These are phyloP conservation scores for Cetraspora pellucida DNA, from an alignment of 192 early-diverging fungal genomes.

Conservation along the genomic window DNA sequence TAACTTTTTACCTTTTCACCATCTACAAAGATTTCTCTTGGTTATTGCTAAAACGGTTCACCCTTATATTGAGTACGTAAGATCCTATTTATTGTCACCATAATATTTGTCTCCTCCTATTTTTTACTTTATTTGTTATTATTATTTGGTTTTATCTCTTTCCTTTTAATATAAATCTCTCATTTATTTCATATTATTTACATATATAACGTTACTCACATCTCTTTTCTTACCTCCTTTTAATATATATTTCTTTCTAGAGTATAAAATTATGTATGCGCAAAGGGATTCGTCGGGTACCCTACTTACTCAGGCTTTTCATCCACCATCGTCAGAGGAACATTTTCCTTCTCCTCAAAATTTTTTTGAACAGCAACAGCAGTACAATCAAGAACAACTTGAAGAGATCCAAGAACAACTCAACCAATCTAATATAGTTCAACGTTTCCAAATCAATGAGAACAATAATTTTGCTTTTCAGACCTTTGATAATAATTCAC, in stretches of 20 bases:
- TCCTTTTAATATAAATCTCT: too few species aligned
- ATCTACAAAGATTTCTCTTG: too few species aligned
- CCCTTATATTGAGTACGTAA: too few species aligned
- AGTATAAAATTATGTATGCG: slow-evolving; percentile 19
- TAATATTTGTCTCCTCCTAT: too few species aligned
- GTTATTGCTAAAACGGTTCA: too few species aligned
- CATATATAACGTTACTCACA: neutral
- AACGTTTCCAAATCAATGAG: slow-evolving; percentile 7
- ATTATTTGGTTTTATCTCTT: too few species aligned
- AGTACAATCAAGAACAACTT: slow-evolving; percentile 25
- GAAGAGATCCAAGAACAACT: slow-evolving; percentile 23
- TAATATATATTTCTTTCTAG: neutral
- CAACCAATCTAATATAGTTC: slow-evolving; percentile 2
- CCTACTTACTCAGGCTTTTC: slow-evolving; percentile 29
- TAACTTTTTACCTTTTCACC: too few species aligned
- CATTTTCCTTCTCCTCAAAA: slow-evolving; percentile 10
- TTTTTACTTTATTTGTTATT: too few species aligned
- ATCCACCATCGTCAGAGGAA: slow-evolving; percentile 23
- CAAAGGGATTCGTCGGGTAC: slow-evolving; percentile 1
- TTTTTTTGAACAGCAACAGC: slow-evolving; percentile 16
- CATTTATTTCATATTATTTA: too few species aligned
- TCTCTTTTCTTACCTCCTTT: neutral
- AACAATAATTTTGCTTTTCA: slow-evolving; percentile 11
- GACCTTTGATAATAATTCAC: slow-evolving; percentile 18
- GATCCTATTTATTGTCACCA: too few species aligned